Conservation (phyloP, 192 early-diverging fungal species). For the Coemansia sp. region DNA sequence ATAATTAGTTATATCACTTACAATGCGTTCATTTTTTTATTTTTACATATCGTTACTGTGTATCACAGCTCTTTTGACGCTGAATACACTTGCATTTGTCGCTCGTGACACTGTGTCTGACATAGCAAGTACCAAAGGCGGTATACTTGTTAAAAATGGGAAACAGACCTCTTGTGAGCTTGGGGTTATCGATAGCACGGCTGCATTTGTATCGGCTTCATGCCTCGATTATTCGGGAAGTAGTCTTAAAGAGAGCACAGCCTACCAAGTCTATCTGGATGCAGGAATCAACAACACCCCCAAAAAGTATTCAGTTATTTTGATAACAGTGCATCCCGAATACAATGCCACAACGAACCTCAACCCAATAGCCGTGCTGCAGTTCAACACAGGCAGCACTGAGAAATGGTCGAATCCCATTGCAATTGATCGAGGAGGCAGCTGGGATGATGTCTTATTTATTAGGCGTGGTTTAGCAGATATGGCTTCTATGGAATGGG, state of each 20-base stretch:
- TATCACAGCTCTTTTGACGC: not conserved
- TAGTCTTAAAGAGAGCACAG: not conserved
- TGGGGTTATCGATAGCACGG: slow-evolving; percentile 10
- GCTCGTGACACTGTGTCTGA: not conserved
- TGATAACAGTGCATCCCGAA: slow-evolving; percentile 3
- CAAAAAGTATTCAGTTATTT: not conserved
- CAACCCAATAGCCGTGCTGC: slow-evolving; percentile 10
- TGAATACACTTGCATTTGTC: not conserved
- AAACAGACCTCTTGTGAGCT: slow-evolving; percentile 18
- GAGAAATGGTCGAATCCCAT: not conserved
- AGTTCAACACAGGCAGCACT: slow-evolving; percentile 1
- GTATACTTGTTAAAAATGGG: slow-evolving; percentile 1
- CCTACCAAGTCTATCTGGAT: slow-evolving; percentile 13
- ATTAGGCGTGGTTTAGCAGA: not conserved
- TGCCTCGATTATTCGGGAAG: slow-evolving; percentile 8
- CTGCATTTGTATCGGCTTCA: not conserved
- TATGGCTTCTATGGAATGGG: not conserved
- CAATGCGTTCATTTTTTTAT: not conserved
- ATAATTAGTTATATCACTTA: too few species aligned
- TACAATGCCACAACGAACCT: not conserved
- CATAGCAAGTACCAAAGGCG: not conserved
- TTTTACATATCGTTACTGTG: not conserved
- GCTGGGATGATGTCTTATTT: not conserved
- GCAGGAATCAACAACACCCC: slow-evolving; percentile 6
- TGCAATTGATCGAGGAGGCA: not conserved